These are phyloP conservation scores for Saccharomyces hybrid DNA, from an alignment of 1,139 yeast species.

Conservation along the genomic window DNA sequence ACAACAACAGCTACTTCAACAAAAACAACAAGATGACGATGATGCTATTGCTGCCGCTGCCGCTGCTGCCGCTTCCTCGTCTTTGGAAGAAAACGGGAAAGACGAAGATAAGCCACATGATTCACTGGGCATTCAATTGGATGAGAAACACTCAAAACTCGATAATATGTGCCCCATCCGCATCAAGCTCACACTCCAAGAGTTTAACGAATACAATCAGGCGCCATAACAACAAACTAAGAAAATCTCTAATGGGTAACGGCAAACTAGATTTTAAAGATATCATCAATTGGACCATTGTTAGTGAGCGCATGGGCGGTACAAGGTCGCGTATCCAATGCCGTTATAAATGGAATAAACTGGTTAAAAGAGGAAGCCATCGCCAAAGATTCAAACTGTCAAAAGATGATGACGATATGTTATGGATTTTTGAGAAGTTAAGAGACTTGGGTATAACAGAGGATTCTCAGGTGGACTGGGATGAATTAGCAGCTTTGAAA, in stretches of 20 bases:
- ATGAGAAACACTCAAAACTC: neutral
- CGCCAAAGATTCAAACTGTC: constrained; percentile 44
- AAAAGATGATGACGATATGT: constrained; percentile 42
- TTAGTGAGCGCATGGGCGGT: constrained; percentile 85
- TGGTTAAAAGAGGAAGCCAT: constrained; percentile 55
- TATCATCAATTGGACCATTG: constrained; percentile 79
- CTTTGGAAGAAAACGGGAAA: constrained; percentile 2
- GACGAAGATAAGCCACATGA: constrained; percentile 5
- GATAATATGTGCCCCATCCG: neutral
- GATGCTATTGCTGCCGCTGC: constrained; percentile 4
- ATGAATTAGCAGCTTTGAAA: constrained; percentile 41
- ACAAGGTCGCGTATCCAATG: constrained; percentile 85
- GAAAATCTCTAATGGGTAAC: constrained; percentile 1
- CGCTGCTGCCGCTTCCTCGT: neutral
- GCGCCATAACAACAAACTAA: neutral
- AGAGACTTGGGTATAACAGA: constrained; percentile 43
- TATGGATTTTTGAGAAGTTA: constrained; percentile 51
- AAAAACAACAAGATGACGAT: constrained; percentile 1
- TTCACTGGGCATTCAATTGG: neutral
- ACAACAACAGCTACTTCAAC: neutral
- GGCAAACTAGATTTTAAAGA: constrained; percentile 24
- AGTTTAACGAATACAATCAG: neutral
- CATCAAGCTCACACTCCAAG: neutral
- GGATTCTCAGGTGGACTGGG: constrained; percentile 59
- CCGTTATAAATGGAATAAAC: constrained; percentile 87